Base-by-base conservation (phyloP, 345 rosid genomes). In the Capsella bursapastoris region DNA sequence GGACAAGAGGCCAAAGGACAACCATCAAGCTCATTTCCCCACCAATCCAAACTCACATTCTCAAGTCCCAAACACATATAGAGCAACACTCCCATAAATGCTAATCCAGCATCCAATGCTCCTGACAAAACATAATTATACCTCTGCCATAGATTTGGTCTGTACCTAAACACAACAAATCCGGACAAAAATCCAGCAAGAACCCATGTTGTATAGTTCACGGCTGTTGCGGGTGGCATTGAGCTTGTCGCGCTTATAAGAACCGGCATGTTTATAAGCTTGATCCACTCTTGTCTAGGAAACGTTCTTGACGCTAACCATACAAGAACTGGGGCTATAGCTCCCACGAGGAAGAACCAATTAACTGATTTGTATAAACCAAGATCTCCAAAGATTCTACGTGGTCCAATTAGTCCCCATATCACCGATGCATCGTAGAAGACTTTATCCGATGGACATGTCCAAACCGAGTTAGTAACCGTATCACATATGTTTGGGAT, bases 141-240 rank as follows among this genome's bases (percentile, higher is more conserved):
- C 56, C 92, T 73, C 72, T 81, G 86, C 99, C 99, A 95, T 69
- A 89, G 60, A 15, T 85, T 88, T 3, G 97, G 97, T 57, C 81
- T 75, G 70, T 87, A 92, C 71, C 99, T 79, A 57, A 84, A 95
- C 64, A 83, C 84, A 44, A 95, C 94, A 48, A 84, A 95, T 9
- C 99, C 97, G 0, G 99, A 95, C 11, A 95, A 68, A 62, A 95
- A 95, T 6, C 97, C 99, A 0, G 79, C 82, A 27, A 89, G 61
- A 51, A 92, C 76, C 99, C 99, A 92, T 0, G 94, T 89, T 14
- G 98, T 92, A 85, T 88, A 95, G 85, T 92, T 95, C 25, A 95
- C 99, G 0, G 98, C 99, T n/a, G 99, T 92, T 0, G 99, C 99
- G 0, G 99, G 98, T 6, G 98, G 99, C 99, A 95, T 95, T 44